A percentile compares a stretch with the other conserved stretches of the same genome.
These are phyloP conservation scores for Ustilago crameri DNA, from an alignment of 1,284 basidiomycete genomes.

Conservation along the genomic window DNA sequence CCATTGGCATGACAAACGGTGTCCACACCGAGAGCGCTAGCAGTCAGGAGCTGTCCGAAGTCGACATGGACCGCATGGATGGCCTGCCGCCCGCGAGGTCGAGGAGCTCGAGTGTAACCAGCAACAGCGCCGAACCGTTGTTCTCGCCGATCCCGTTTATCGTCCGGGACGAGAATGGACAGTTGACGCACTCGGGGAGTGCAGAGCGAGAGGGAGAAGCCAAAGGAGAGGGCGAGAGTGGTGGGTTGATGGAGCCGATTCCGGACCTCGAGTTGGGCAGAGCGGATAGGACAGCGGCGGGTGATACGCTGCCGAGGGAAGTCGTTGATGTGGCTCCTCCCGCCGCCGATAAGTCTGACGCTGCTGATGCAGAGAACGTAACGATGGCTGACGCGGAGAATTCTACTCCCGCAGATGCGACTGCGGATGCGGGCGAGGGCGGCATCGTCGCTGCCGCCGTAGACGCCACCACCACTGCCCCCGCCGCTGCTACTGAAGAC, in stretches of 20 bases:
- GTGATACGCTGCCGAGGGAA: constrained; percentile 6
- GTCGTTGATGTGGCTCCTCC: constrained; percentile 17
- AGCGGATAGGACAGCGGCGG: constrained; percentile 22
- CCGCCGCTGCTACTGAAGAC: too few relatives aligned
- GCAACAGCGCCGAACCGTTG: constrained; percentile 21
- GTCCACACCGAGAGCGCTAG: neutral
- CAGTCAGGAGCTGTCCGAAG: constrained; percentile 14
- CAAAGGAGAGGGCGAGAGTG: neutral
- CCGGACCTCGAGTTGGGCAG: constrained; percentile 37
- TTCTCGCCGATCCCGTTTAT: constrained; percentile 46
- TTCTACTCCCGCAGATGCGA: too few relatives aligned
- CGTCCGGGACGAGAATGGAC: constrained; percentile 17
- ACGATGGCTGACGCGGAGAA: neutral
- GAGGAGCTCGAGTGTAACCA: constrained; percentile 13
- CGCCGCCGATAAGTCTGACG: neutral
- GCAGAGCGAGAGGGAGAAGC: neutral
- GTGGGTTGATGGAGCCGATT: constrained; percentile 6
- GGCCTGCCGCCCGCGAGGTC: constrained; percentile 16
- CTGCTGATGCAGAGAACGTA: neutral
- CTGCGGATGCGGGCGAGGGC: neutral
- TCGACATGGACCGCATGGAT: constrained; percentile 39
- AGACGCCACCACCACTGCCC: constrained; percentile 7
- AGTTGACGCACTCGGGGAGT: constrained; percentile 1
- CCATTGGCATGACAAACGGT: constrained; percentile 8
- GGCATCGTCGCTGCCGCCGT: constrained; percentile 8